These are phyloP conservation scores for Darksidea phi DNA, from an alignment of 495 filamentous ascomycete species.

Conservation along the genomic window DNA sequence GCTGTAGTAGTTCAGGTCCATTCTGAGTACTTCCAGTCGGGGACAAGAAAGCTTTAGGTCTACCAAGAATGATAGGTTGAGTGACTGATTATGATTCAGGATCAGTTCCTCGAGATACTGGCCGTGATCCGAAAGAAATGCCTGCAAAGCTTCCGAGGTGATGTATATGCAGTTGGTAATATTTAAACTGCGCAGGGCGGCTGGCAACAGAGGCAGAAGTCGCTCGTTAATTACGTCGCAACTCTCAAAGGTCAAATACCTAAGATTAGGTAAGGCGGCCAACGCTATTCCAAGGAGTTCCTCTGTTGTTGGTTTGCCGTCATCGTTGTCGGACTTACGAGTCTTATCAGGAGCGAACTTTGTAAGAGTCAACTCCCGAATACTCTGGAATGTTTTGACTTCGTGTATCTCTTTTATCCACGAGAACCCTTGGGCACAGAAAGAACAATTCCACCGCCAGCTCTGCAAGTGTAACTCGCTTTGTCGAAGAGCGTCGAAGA, in stretches of 20 bases:
- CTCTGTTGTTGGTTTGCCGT: conserved; percentile 36
- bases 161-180: conserved; percentile 73
- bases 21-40: conserved; percentile 62
- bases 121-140: conserved; percentile 64
- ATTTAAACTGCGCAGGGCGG: conserved; percentile 60
- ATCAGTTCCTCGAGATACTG: conserved; percentile 59
- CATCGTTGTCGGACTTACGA: conserved; percentile 33
- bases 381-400: conserved; percentile 56
- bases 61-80: conserved; percentile 70
- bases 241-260: conserved; percentile 64
- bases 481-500: conserved; percentile 58
- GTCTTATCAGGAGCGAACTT: conserved; percentile 52
- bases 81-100: conserved; percentile 71
- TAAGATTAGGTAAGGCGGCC: conserved; percentile 57
- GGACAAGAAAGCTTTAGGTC: conserved; percentile 62
- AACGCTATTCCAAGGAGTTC: conserved; percentile 58
- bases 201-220: conserved; percentile 62
- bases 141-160: conserved; percentile 55
- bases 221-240: conserved; percentile 61
- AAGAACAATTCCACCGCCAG: conserved; percentile 79
- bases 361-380: conserved; percentile 62
- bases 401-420: conserved; percentile 56
- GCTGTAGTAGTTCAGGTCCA: conserved; percentile 71
- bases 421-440: conserved; percentile 49
- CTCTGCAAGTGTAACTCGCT: conserved; percentile 54